Base-by-base conservation (phyloP, 2,329 filamentous ascomycete genomes). In the Pseudogymnoascus verrucosus region DNA sequence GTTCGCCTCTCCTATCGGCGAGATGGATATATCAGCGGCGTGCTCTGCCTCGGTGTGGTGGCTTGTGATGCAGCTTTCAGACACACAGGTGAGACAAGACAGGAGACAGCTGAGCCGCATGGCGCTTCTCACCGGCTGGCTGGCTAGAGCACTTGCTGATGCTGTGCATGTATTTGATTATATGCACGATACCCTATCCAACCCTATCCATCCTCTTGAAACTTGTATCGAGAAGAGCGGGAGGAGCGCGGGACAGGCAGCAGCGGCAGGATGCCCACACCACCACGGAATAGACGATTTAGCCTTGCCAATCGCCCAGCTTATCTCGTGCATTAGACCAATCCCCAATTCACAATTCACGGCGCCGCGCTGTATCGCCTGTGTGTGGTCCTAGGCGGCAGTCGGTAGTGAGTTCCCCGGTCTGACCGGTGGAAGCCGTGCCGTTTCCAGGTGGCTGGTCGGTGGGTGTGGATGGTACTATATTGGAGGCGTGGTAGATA, bases 241-340 rank as follows among this genome's bases (percentile, higher is more conserved):
- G 11, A 14, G 42, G n/a, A 31, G n/a, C 0, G 47, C 47, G 47
- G 47, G 47, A 31, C n/a, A 54, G 47, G 47, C 47, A 54, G 10
- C 47, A 54, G 47, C 47, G n/a, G 3, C 8, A 11, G 1, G 6
- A 4, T 11, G 6, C 44, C 7, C 10, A 8, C 44, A 51, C 44
- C 44, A 23, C 44, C 14, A 10, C 14, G 3, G 12, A 5, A 10
- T 10, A 8, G 16, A 19, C 11, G 6, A 8, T 57, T 16, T 26
- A 57, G 47, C 47, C 47, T 57, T 57, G 47, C n/a, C n/a, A 57
- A 34, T 19, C n/a, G 47, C n/a, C 47, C 47, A 34, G 28, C 47
- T 34, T 34, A 57, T 34, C 8, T 57, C 1, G 26, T 34, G 26
- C 26, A 57, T 57, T 57, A 10, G n/a, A 10, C 26, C n/a, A 16